Base-by-base conservation (phyloP, 768 basidiomycete genomes). In the Pulveroboletus frians region DNA sequence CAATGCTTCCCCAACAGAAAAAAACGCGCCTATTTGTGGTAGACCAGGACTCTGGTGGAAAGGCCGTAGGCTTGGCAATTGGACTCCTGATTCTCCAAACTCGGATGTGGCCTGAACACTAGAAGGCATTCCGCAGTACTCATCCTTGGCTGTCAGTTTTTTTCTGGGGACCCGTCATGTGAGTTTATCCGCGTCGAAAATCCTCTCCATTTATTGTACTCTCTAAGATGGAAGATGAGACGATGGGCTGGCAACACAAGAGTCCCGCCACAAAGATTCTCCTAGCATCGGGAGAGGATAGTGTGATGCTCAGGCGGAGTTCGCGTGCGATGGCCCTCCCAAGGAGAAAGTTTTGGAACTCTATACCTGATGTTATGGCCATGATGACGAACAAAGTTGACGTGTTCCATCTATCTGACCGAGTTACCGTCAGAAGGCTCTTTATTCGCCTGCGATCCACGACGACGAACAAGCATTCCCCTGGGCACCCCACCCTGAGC, bases 11-110 rank as follows among this genome's bases (percentile, higher is more conserved):
- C 9, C 18, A 0, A 36, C 42, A 1, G 51, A 39, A 11, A 17
- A 37, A 15, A 31, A 40, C 29, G 0, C 15, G 8, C 17, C 26
- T 9, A 26, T 13, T 20, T 37, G n/a, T 21, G 55, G 31, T 66
- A 68, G 71, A 31, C 74, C 77, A 1, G 71, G 70, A 0, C 51
- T 80, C 15, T 80, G 78, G 78, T 63, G 61, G 61, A 46, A 64
- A 5, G 61, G 52, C 1, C 49, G 20, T 13, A 64, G 49, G 29
- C 39, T 63, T 23, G 35, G 3, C 29, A 63, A 57, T 14, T 63
- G 61, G 61, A 21, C 56, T 15, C 61, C 61, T 9, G 42, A 53
- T 34, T 9, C 14, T 29, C 26, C 46, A 5, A 27, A 31, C 45
- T 39, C 21, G 18, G 36, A 51, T 18, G 11, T 44, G 3, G 18